Percentiles rank a stretch among this genome's conserved stretches.
phyloP scores from a whole-genome alignment of 1,284 basidiomycete genomes.

The Tilletia caries region DNA sequence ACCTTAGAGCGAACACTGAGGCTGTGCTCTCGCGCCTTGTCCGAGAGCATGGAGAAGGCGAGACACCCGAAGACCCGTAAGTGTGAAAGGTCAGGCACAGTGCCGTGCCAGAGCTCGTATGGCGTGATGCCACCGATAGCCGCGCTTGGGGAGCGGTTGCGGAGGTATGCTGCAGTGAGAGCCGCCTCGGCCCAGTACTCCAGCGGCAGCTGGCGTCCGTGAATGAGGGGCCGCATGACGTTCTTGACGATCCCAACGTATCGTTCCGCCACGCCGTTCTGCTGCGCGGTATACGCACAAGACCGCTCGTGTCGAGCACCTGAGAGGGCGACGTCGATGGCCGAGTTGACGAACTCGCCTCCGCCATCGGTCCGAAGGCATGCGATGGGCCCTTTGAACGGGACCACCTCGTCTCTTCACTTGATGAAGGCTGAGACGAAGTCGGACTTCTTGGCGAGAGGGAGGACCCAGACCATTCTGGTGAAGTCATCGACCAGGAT shows the following conservation, averaged over 20 bases:
- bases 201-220: not conserved
- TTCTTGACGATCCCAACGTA: not conserved
- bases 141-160: not conserved
- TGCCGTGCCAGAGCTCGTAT: conserved; percentile 11
- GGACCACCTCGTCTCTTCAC: not conserved
- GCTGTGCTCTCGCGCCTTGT: not conserved
- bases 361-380: not conserved
- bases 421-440: conserved; percentile 5
- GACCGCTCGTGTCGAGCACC: not conserved
- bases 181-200: conserved; percentile 1
- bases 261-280: conserved; percentile 14
- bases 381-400: not conserved
- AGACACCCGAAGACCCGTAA: not conserved
- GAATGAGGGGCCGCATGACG: not conserved
- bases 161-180: not conserved
- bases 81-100: not conserved
- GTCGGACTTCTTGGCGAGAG: not conserved
- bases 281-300: not conserved
- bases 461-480: conserved; percentile 2
- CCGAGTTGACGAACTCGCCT: not conserved
- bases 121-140: not conserved
- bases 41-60: not conserved
- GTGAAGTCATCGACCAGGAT: conserved; percentile 1
- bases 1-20: not conserved
- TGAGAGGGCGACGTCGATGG: not conserved